phyloP scores from a whole-genome alignment of 805 yeast species.

The Komagataella phaffii region DNA sequence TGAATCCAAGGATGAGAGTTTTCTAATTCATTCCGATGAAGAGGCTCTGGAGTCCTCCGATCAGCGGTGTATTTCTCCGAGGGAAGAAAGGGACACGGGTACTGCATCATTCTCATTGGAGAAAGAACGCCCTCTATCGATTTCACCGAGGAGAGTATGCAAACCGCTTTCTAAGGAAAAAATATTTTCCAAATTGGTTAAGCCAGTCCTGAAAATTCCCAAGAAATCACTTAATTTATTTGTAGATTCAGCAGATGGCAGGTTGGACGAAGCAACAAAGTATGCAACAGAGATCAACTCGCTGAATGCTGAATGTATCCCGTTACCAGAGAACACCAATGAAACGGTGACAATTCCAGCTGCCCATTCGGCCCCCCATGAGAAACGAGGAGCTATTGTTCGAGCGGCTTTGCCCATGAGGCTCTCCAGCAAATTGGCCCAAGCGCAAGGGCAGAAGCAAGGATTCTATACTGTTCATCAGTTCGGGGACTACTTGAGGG shows the following conservation, averaged over 20 bases:
- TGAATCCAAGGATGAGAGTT: not conserved
- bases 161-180: not conserved
- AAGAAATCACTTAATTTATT: slow-evolving; percentile 25
- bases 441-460: not conserved
- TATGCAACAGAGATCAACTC: slow-evolving; percentile 61
- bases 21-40: not conserved
- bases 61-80: not conserved
- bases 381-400: not conserved
- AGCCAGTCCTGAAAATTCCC: not conserved
- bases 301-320: slow-evolving; percentile 46
- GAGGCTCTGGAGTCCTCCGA: not conserved
- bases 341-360: slow-evolving; percentile 51
- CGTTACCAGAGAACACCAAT: slow-evolving; percentile 41
- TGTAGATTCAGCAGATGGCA: slow-evolving; percentile 52
- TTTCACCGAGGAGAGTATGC: not conserved
- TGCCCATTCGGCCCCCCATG: slow-evolving; percentile 6
- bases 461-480: not conserved
- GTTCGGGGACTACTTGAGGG: not conserved
- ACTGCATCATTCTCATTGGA: not conserved
- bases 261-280: slow-evolving; percentile 47
- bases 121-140: not conserved
- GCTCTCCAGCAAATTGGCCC: not conserved
- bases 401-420: not conserved
- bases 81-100: not conserved
- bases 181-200: not conserved